These are phyloP conservation scores for Fusarium sp. DNA, from an alignment of 2,329 filamentous ascomycete species.

Conservation along the genomic window DNA sequence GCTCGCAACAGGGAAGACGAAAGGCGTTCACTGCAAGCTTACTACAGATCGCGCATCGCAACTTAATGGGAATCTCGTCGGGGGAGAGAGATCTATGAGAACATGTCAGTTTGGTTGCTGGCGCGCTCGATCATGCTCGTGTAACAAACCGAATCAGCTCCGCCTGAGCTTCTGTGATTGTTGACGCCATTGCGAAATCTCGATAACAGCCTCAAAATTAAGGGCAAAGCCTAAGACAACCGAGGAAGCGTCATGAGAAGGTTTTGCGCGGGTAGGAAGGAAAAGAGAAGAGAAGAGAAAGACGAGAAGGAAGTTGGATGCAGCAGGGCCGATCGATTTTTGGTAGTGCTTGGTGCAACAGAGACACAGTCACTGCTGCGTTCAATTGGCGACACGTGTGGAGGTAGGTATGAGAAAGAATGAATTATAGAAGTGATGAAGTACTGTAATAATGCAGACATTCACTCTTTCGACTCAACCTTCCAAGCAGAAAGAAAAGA, in stretches of 20 bases:
- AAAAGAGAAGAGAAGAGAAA: slow-evolving; percentile 3
- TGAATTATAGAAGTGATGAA: background rate
- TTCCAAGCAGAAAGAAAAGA: slow-evolving; percentile 16
- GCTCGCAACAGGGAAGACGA: slow-evolving; percentile 93
- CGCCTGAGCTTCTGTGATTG: slow-evolving; percentile 63
- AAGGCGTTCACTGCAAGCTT: slow-evolving; percentile 91
- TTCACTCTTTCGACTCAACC: background rate
- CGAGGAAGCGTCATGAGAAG: slow-evolving; percentile 44
- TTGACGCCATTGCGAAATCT: slow-evolving; percentile 51
- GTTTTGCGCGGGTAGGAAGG: slow-evolving; percentile 12
- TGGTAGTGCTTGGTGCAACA: slow-evolving; percentile 22
- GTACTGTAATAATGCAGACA: background rate
- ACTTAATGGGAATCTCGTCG: slow-evolving; percentile 93
- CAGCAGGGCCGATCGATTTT: slow-evolving; percentile 25
- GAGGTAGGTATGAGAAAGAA: background rate
- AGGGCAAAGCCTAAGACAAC: slow-evolving; percentile 39
- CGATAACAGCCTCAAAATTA: slow-evolving; percentile 32
- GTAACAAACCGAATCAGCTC: slow-evolving; percentile 67
- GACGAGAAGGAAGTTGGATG: slow-evolving; percentile 23
- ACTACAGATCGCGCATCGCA: slow-evolving; percentile 94
- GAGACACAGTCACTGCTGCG: slow-evolving; percentile 18
- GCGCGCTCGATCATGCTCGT: slow-evolving; percentile 6
- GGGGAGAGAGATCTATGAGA: slow-evolving; percentile 76
- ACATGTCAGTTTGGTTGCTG: slow-evolving; percentile 18
- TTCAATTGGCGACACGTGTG: slow-evolving; percentile 21